Base-by-base conservation (phyloP, 306 rosid genomes). In the Corylus avellana region DNA sequence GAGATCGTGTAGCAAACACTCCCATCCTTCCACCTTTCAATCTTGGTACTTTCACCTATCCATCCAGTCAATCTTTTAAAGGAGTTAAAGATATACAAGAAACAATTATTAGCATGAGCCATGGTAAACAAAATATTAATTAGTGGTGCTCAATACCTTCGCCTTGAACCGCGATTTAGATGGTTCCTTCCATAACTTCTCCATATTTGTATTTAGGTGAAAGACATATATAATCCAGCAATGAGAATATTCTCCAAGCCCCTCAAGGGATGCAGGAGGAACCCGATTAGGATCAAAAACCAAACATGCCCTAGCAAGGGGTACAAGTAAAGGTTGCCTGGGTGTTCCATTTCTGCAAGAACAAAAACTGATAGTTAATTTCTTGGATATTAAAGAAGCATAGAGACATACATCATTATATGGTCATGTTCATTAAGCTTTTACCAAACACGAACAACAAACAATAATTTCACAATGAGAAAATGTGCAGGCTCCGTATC, bases 211-310 rank as follows among this genome's bases (percentile, higher is more conserved):
- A 82, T 95, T 95, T 72, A 91, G 82, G 89, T 95, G 98, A 82
- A 95, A 95, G 8, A 95, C 94, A 86, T 90, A 95, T 62, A 95
- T 77, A 74, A 95, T 63, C 98, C 98, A 95, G 82, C 97, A 92
- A 81, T 95, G 98, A 58, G 98, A 91, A 86, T 92, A 95, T 54
- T 90, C 96, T 13, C 79, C 88, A 25, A 92, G 91, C 87, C 98
- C 98, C 87, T 91, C 98, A 37, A 90, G 90, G 22, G 98, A 91
- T 48, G 98, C 91, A 16, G 97, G 93, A 39, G 98, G 98, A 56
- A 95, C 96, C 56, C 91, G 91, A 61, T 87, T 32, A 42, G 93
- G 72, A 82, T 89, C 84, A 73, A 92, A 95, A 75, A 91, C 83
- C 92, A 95, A 82, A 37, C 91, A 81, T 75, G 98, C 97, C 81